Evolutionary conservation across 371 early-diverging fungal species (phyloP).

Genomic region (Sporodiniella umbellata): DNA sequence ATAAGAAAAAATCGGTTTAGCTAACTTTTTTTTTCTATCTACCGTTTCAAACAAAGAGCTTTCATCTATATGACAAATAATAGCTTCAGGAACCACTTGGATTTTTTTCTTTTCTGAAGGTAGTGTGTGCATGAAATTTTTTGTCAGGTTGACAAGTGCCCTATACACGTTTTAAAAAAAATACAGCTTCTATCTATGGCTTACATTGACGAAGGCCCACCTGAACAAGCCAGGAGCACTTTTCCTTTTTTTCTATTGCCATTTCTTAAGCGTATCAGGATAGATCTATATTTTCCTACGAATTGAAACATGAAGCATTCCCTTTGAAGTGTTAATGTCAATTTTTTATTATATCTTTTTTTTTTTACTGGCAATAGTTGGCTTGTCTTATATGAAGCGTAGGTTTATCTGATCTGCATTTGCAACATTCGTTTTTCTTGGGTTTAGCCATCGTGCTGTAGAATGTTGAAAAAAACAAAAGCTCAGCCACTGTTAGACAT

Average conservation of each 20-base stretch:
- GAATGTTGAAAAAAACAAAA: not conserved
- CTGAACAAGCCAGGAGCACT: slow-evolving; percentile 81
- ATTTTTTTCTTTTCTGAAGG: slow-evolving; percentile 50
- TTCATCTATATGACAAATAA: slow-evolving; percentile 78
- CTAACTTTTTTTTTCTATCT: not conserved
- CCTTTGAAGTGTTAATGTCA: slow-evolving; percentile 14
- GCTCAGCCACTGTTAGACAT: not conserved
- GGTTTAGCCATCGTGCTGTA: not conserved
- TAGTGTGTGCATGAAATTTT: slow-evolving; percentile 52
- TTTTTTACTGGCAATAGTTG: slow-evolving; percentile 70
- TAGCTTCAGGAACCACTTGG: slow-evolving; percentile 48
- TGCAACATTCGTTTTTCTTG: slow-evolving; percentile 50
- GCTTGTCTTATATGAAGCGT: slow-evolving; percentile 69
- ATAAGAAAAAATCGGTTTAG: not conserved
- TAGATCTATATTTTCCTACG: slow-evolving; percentile 66
- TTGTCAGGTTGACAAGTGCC: slow-evolving; percentile 58
- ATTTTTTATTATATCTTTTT: not conserved
- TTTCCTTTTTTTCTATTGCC: slow-evolving; percentile 37
- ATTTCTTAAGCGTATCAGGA: slow-evolving; percentile 27
- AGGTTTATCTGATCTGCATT: slow-evolving; percentile 70
- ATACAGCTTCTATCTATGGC: not conserved
- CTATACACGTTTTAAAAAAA: slow-evolving; percentile 18
- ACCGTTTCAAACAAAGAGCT: slow-evolving; percentile 48
- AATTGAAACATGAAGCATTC: slow-evolving; percentile 63
- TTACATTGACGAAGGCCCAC: slow-evolving; percentile 80